These are phyloP conservation scores for Candida khao-thaluensis DNA, from an alignment of 805 yeast species.

Conservation along the genomic window DNA sequence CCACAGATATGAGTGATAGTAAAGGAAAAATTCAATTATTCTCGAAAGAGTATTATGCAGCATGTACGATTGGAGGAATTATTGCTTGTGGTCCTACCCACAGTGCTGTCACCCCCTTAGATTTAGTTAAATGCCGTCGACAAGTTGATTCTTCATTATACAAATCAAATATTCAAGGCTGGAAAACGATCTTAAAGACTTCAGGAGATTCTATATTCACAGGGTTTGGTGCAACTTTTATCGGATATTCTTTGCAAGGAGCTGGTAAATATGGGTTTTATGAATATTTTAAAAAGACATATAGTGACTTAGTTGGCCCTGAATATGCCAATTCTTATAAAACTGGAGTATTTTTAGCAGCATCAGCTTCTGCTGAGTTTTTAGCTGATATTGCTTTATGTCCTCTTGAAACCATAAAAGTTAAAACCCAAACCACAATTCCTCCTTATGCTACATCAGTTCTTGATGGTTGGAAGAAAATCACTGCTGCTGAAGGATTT, in stretches of 20 bases:
- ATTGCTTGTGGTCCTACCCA: conserved; percentile 97
- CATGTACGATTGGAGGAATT: conserved; percentile 77
- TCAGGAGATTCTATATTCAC: conserved; percentile 83
- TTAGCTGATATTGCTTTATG: conserved; percentile 87
- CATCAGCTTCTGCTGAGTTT: conserved; percentile 93
- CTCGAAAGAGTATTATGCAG: conserved; percentile 62
- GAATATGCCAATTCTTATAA: conserved; percentile 60
- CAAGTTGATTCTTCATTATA: conserved; percentile 80
- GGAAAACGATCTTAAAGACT: conserved; percentile 65
- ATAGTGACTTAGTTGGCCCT: conserved; percentile 65
- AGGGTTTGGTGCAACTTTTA: conserved; percentile 88
- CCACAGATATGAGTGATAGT: conserved; percentile 4
- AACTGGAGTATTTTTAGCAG: conserved; percentile 73
- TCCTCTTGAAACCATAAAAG: conserved; percentile 95
- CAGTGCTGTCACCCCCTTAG: conserved; percentile 88
- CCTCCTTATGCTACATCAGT: conserved; percentile 77
- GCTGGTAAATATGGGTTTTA: conserved; percentile 97
- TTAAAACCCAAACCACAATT: conserved; percentile 86
- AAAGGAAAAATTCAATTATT: conserved; percentile 44
- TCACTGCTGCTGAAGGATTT: conserved; percentile 66
- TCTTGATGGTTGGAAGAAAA: conserved; percentile 64
- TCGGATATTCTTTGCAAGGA: conserved; percentile 95
- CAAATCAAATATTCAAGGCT: conserved; percentile 77
- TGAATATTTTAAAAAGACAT: conserved; percentile 83
- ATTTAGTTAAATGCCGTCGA: conserved; percentile 88